Evolutionary conservation across 768 basidiomycete genomes (phyloP).

Genomic region (Sistotremastrum niveocremeum): DNA sequence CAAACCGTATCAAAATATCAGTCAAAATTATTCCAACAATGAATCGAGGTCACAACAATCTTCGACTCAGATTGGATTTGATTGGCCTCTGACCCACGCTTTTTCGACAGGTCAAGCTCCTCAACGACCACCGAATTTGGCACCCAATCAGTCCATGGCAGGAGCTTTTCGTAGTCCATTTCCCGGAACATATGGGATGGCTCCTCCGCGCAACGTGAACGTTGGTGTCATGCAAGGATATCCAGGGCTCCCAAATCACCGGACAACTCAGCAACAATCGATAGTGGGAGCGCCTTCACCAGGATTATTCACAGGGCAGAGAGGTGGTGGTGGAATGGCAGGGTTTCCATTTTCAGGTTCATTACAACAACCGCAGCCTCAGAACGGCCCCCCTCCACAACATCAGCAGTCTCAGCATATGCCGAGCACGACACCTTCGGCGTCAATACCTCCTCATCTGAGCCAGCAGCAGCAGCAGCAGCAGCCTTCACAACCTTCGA

Average conservation of each 20-base stretch:
- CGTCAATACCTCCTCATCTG: conserved; percentile 24
- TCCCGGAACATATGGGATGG: conserved; percentile 35
- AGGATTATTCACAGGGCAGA: conserved; percentile 31
- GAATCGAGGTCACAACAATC: background rate
- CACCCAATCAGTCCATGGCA: conserved; percentile 46
- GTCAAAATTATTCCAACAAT: background rate
- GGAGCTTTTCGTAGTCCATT: conserved; percentile 48
- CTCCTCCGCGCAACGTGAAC: conserved; percentile 43
- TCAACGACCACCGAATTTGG: conserved; percentile 65
- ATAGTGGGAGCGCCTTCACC: conserved; percentile 46
- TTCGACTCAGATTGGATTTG: too few species aligned
- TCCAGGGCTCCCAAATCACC: conserved; percentile 47
- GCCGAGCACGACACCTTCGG: conserved; percentile 51
- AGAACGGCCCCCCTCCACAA: conserved; percentile 12
- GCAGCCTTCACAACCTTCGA: conserved; percentile 5
- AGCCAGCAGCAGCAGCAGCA: conserved; percentile 35
- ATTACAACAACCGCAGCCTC: too few species aligned
- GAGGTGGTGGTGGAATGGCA: conserved; percentile 2
- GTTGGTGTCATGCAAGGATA: conserved; percentile 31
- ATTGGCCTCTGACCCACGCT: too few species aligned
- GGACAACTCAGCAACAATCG: conserved; percentile 34
- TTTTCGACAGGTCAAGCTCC: conserved; percentile 54
- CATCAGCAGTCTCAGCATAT: conserved; percentile 28
- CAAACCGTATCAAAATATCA: too few species aligned
- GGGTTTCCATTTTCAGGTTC: conserved; percentile 1